Evolutionary conservation across 192 early-diverging fungal genomes (phyloP).

Genomic region (Allomyces macrogynus): DNA sequence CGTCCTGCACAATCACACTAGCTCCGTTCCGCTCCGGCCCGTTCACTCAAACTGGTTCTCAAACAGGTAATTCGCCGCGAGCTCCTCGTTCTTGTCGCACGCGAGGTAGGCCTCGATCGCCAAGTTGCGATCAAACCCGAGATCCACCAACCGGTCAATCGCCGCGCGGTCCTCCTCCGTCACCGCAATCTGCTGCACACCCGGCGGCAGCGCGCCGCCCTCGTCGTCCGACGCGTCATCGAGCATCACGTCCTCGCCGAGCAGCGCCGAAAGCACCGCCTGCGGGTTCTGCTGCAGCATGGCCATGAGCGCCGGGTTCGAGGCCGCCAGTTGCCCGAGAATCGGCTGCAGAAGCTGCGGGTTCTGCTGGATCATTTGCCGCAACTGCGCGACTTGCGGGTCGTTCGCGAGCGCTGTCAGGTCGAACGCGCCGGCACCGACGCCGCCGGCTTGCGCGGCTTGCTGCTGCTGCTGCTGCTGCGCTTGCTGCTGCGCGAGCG

Average conservation of each 20-base stretch:
- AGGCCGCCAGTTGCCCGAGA: constrained; percentile 57
- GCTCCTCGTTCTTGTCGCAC: constrained; percentile 96
- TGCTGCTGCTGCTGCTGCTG: constrained; percentile 11
- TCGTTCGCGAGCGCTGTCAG: constrained; percentile 40
- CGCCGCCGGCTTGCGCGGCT: constrained; percentile 9
- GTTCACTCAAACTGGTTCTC: constrained; percentile 17
- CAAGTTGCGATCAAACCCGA: constrained; percentile 65
- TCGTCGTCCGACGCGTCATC: constrained; percentile 39
- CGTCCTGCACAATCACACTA: no score
- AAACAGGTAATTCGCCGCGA: constrained; percentile 90
- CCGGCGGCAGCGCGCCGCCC: constrained; percentile 12
- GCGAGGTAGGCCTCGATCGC: constrained; percentile 89
- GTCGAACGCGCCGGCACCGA: constrained; percentile 3
- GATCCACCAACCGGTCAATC: constrained; percentile 60
- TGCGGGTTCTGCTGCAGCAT: constrained; percentile 58
- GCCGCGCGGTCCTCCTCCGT: constrained; percentile 78
- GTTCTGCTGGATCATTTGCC: constrained; percentile 64
- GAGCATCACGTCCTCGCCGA: constrained; percentile 15
- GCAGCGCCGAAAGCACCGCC: constrained; percentile 56
- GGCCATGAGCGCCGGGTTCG: constrained; percentile 65
- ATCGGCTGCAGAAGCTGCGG: constrained; percentile 71
- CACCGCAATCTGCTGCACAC: constrained; percentile 49
- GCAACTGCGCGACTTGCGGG: constrained; percentile 82
- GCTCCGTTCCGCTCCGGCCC: no score
- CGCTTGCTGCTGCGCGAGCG: constrained; percentile 28